These are phyloP conservation scores for Epichloe festucae DNA, from an alignment of 2,329 filamentous ascomycete genomes.

Conservation along the genomic window DNA sequence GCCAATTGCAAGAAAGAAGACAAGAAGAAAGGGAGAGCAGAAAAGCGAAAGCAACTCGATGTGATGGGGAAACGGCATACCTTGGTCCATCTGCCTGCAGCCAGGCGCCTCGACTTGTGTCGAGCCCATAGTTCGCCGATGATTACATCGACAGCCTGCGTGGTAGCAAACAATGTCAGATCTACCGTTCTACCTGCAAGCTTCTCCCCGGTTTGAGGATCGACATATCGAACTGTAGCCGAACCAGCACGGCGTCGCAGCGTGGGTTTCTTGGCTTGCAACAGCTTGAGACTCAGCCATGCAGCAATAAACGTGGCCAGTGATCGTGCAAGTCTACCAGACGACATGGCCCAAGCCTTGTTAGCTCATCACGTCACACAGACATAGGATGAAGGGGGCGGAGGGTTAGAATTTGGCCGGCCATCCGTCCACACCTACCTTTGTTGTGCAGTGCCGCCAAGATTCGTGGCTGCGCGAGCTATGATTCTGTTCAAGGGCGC, in stretches of 20 bases:
- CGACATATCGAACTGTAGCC: constrained; percentile 1
- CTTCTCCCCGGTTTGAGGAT: constrained; percentile 9
- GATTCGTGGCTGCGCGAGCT: constrained; percentile 12
- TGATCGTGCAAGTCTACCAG: constrained; percentile 39
- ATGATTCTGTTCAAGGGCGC: constrained; percentile 19
- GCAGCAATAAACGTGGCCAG: constrained; percentile 45
- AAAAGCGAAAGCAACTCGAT: neutral
- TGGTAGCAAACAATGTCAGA: constrained; percentile 65
- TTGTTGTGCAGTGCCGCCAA: constrained; percentile 14
- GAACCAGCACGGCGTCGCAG: constrained; percentile 14
- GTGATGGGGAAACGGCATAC: constrained; percentile 15
- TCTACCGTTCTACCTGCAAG: constrained; percentile 64
- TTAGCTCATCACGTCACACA: neutral
- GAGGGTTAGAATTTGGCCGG: neutral
- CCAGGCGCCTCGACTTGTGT: constrained; percentile 30
- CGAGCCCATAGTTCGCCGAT: constrained; percentile 52
- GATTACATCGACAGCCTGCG: constrained; percentile 59
- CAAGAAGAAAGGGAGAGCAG: neutral
- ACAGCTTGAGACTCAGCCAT: constrained; percentile 42
- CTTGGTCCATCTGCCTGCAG: constrained; percentile 32
- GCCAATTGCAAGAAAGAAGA: neutral
- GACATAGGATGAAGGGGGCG: neutral
- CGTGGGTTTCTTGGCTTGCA: constrained; percentile 38
- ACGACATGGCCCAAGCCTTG: neutral
- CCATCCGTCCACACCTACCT: constrained; percentile 11